Evolutionary conservation across 2,329 filamentous ascomycete species (phyloP), one percentile per base, ranked within the genome.

Genomic region (Cladophialophora chaetospira): DNA sequence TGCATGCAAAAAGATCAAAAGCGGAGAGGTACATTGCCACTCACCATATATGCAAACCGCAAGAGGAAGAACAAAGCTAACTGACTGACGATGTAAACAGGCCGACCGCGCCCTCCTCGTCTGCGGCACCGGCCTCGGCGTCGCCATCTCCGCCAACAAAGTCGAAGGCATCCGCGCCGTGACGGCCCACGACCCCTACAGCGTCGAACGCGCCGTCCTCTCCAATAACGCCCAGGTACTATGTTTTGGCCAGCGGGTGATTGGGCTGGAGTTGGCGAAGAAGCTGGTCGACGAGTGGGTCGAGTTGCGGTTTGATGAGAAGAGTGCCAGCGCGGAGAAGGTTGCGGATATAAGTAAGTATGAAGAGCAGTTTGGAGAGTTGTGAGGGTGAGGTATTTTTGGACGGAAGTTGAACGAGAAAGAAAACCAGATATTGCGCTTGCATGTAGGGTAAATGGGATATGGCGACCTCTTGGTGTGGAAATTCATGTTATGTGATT

Each of bases 111-210:
- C 89, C 0, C 79, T 95, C 33, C 76, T 91, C 38, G 89, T 95
- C 76, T 95, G 90, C 75, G 90, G 91, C 2, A 95, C 91, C 0
- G 91, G 91, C 0, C 81, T 96, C 5, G 91, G 91, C 17, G 91
- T 96, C 5, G 90, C 91, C 66, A 95, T 95, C 70, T 77, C 84
- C n/a, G 91, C 91, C 64, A 95, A 95, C 80, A 95, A 95, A 73
- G 85, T 95, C 63, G 87, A 85, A 55, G 90, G 90, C 4, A 84
- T 95, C 60, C 80, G 90, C 21, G 91, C 91, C n/a, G 91, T 95
- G 15, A 95, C 90, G 4, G 91, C 91, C 1, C 91, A 96, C 71
- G 91, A 95, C 70, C 87, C 85, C 64, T 96, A 92, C 77, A 87
- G 82, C 54, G 89, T 95, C 4, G 90, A 95, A 79, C 77, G 89